These are phyloP conservation scores for Multifurca ochricompacta DNA, from an alignment of 768 basidiomycete genomes.

Conservation along the genomic window DNA sequence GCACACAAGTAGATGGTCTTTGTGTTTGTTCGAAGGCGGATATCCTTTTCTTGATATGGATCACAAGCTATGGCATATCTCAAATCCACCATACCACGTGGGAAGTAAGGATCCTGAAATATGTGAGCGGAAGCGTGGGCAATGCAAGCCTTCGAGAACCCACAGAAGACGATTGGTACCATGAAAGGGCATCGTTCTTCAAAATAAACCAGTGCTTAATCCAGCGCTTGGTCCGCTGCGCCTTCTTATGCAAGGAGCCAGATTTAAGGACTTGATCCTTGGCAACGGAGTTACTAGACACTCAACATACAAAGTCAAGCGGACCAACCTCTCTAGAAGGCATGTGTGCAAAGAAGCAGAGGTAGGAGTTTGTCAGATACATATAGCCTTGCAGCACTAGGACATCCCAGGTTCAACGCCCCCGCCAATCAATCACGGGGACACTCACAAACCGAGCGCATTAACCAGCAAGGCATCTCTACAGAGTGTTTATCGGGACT, in stretches of 20 bases:
- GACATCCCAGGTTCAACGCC: slow-evolving; percentile 8
- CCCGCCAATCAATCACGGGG: neutral
- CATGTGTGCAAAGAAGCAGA: slow-evolving; percentile 97
- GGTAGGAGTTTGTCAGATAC: slow-evolving; percentile 87
- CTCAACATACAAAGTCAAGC: neutral
- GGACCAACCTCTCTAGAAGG: slow-evolving; percentile 70
- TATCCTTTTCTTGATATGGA: slow-evolving; percentile 62
- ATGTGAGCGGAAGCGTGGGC: slow-evolving; percentile 1
- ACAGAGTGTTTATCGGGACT: slow-evolving; percentile 12
- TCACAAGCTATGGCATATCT: slow-evolving; percentile 92
- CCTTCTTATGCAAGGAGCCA: slow-evolving; percentile 81
- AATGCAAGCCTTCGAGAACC: slow-evolving; percentile 21
- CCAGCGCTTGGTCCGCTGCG: slow-evolving; percentile 85
- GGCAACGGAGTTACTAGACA: slow-evolving; percentile 6
- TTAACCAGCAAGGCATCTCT: slow-evolving; percentile 93
- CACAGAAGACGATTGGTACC: slow-evolving; percentile 93
- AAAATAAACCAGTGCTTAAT: slow-evolving; percentile 95
- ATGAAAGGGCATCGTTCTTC: slow-evolving; percentile 92
- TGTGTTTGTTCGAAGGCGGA: slow-evolving; percentile 79
- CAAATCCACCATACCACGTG: slow-evolving; percentile 91
- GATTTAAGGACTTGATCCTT: slow-evolving; percentile 93
- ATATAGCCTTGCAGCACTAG: slow-evolving; percentile 94
- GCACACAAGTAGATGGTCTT: slow-evolving; percentile 64
- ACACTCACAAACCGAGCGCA: slow-evolving; percentile 79
- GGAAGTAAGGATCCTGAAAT: slow-evolving; percentile 90